Conservation (phyloP, 129 eudicot genomes). For the Lactuca sativa region DNA sequence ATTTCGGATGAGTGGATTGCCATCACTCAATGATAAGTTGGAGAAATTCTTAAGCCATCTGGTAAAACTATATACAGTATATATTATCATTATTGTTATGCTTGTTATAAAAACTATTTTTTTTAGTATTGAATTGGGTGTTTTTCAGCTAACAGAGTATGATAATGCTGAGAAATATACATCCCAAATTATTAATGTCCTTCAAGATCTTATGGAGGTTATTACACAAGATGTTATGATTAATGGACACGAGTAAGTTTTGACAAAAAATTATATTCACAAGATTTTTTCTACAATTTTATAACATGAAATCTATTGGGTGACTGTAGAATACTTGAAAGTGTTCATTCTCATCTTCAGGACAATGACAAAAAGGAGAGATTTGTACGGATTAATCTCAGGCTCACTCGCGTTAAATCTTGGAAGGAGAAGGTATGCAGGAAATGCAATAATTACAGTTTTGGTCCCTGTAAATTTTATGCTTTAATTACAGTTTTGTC, state of each 20-base stretch:
- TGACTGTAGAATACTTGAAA: slow-evolving; percentile 53
- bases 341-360: slow-evolving; percentile 31
- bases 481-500: too few species aligned
- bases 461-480: not conserved
- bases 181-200: slow-evolving; percentile 62
- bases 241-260: slow-evolving; percentile 67
- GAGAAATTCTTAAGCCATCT: slow-evolving; percentile 72
- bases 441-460: too few species aligned
- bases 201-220: slow-evolving; percentile 94
- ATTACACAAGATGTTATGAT: slow-evolving; percentile 80
- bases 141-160: slow-evolving; percentile 49
- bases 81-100: not conserved
- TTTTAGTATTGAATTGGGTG: slow-evolving; percentile 16
- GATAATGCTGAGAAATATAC: slow-evolving; percentile 54
- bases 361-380: slow-evolving; percentile 59
- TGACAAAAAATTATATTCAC: slow-evolving; percentile 9
- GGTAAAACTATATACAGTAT: slow-evolving; percentile 40
- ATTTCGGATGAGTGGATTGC: slow-evolving; percentile 79
- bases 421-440: slow-evolving; percentile 91
- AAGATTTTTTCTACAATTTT: not conserved
- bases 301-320: slow-evolving; percentile 8
- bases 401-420: slow-evolving; percentile 42
- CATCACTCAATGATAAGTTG: slow-evolving; percentile 75
- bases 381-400: slow-evolving; percentile 63
- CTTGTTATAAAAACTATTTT: not conserved